Conservation (phyloP, 1,284 basidiomycete species). For the Tylopilus sp. region DNA sequence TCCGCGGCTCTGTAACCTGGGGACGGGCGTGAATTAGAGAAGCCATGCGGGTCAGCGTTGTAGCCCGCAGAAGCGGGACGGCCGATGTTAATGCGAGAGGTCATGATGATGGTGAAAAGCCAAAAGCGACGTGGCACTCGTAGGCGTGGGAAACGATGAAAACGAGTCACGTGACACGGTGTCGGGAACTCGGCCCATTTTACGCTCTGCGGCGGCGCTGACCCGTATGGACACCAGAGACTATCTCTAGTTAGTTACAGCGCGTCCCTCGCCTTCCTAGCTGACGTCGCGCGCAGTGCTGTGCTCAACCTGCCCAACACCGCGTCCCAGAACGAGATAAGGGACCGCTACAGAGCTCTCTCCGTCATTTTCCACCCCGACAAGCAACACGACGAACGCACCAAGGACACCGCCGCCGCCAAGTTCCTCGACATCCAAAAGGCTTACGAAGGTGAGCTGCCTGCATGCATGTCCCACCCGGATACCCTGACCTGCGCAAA, state of each 20-base stretch:
- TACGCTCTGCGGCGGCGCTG: neutral
- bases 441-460: conserved; percentile 63
- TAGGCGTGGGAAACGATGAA: conserved; percentile 3
- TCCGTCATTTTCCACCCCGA: conserved; percentile 85
- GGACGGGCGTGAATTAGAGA: conserved; percentile 61
- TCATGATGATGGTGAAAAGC: conserved; percentile 47
- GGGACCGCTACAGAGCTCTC: conserved; percentile 64
- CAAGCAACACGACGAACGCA: conserved; percentile 61
- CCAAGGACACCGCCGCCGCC: conserved; percentile 56
- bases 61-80: conserved; percentile 60
- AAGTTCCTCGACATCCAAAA: conserved; percentile 73
- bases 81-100: conserved; percentile 76
- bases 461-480: neutral
- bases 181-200: neutral
- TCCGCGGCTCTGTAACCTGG: conserved; percentile 70
- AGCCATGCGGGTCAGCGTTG: conserved; percentile 66
- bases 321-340: conserved; percentile 63
- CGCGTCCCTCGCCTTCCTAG: neutral
- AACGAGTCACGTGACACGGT: conserved; percentile 22
- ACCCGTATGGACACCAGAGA: conserved; percentile 12
- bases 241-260: conserved; percentile 24
- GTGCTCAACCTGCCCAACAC: conserved; percentile 63
- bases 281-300: conserved; percentile 35
- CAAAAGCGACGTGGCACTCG: conserved; percentile 7
- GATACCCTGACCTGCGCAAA: conserved; percentile 15